Evolutionary conservation across 2,329 filamentous ascomycete species (phyloP).

Genomic region (Calonectria honghensis): DNA sequence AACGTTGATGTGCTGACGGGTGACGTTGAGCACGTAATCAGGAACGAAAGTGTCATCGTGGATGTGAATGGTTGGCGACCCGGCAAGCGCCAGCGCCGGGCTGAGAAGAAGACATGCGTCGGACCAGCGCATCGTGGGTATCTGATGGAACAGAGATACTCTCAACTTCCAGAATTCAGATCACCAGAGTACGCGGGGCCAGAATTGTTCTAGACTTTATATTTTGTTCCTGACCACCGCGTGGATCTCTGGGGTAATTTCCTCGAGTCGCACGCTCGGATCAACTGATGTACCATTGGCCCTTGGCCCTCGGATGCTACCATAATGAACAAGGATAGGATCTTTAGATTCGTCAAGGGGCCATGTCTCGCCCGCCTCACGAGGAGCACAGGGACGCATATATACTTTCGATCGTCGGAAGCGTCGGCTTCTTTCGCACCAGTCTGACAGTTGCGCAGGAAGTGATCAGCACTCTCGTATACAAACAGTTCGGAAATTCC

Average conservation of each 20-base stretch:
- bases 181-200: background rate
- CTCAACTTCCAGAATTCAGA: background rate
- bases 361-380: constrained; percentile 16
- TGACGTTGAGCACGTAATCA: constrained; percentile 24
- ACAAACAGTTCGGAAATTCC: background rate
- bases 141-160: background rate
- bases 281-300: background rate
- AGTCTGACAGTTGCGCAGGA: background rate
- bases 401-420: background rate
- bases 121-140: constrained; percentile 8
- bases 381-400: background rate
- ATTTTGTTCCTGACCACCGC: background rate
- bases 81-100: constrained; percentile 7
- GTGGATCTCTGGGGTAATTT: constrained; percentile 1
- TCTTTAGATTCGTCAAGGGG: background rate
- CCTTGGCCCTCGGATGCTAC: background rate
- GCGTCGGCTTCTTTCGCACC: background rate
- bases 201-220: constrained; percentile 1
- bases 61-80: background rate
- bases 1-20: constrained; percentile 4
- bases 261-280: background rate
- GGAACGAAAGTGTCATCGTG: constrained; percentile 14
- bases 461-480: constrained; percentile 8
- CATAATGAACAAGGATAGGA: background rate
- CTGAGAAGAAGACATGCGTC: background rate